These are phyloP conservation scores for Diaporthe batatas DNA, from an alignment of 2,329 filamentous ascomycete genomes.

Conservation along the genomic window DNA sequence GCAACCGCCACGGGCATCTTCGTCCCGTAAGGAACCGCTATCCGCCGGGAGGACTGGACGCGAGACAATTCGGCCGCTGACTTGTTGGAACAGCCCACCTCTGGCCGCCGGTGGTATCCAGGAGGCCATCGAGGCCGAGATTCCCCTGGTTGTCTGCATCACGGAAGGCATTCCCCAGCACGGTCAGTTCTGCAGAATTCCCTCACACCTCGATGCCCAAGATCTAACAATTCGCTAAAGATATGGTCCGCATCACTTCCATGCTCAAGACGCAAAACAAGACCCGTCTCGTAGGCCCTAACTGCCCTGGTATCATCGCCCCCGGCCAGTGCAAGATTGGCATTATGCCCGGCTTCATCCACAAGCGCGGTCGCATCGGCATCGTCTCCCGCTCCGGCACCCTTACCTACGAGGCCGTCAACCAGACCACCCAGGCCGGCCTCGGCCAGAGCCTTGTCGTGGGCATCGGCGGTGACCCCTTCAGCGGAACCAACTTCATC, in stretches of 20 bases:
- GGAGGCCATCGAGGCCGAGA: constrained; percentile 93
- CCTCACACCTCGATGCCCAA: constrained; percentile 38
- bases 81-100: constrained; percentile 73
- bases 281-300: constrained; percentile 95
- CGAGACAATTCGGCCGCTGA: constrained; percentile 22
- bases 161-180: constrained; percentile 98
- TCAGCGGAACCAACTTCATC: constrained; percentile 99
- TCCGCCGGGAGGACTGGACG: constrained; percentile 49
- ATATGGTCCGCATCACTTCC: constrained; percentile 99
- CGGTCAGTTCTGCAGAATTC: constrained; percentile 68
- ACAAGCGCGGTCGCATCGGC: constrained; percentile 98
- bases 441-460: constrained; percentile 98
- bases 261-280: constrained; percentile 98
- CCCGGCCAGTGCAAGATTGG: constrained; percentile 99
- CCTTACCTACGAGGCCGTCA: constrained; percentile 99
- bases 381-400: constrained; percentile 99
- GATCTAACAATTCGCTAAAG: constrained; percentile 58
- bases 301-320: constrained; percentile 97
- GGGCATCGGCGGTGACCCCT: constrained; percentile 98
- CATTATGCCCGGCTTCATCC: constrained; percentile 99
- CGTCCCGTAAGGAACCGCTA: constrained; percentile 81
- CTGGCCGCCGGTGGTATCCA: constrained; percentile 95
- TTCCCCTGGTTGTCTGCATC: constrained; percentile 96
- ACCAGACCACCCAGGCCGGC: constrained; percentile 97
- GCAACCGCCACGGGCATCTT: constrained; percentile 95